A percentile compares a stretch with the other conserved stretches of the same genome.
Conservation (phyloP, 2,329 filamentous ascomycete species). For the Epichloe brachyelytri region DNA sequence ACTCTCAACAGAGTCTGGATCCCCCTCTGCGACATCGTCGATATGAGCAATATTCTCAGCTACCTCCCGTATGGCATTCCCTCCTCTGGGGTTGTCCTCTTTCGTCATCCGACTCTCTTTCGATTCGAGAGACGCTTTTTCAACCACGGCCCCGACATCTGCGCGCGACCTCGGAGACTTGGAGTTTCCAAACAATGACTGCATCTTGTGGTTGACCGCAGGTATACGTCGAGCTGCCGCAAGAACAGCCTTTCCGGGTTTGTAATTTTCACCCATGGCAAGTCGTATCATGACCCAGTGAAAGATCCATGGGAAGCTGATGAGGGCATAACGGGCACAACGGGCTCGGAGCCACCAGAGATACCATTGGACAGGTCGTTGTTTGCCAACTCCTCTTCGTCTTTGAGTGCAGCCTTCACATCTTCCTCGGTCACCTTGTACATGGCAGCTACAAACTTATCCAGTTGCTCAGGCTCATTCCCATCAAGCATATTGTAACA, state of each 20-base stretch:
- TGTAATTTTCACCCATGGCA: slow-evolving; percentile 14
- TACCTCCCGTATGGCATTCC: not conserved
- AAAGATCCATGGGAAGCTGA: slow-evolving; percentile 93
- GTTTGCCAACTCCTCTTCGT: slow-evolving; percentile 18
- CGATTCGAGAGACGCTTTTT: not conserved
- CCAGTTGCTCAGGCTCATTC: slow-evolving; percentile 43
- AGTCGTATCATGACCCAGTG: slow-evolving; percentile 37
- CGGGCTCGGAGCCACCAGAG: not conserved
- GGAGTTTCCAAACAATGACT: not conserved
- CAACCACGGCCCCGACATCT: not conserved
- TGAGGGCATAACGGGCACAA: slow-evolving; percentile 52
- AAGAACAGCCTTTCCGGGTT: slow-evolving; percentile 10
- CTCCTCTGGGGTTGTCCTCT: not conserved
- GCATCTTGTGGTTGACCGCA: not conserved
- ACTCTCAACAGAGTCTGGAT: not conserved
- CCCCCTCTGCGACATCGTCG: not conserved
- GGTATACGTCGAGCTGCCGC: slow-evolving; percentile 7
- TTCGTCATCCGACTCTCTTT: not conserved
- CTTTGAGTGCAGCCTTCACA: slow-evolving; percentile 40
- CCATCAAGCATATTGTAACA: slow-evolving; percentile 55
- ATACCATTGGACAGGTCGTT: slow-evolving; percentile 10
- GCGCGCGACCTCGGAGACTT: not conserved
- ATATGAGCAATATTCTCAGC: not conserved
- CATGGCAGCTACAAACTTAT: slow-evolving; percentile 71
- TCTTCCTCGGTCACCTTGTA: slow-evolving; percentile 72